phyloP scores from a whole-genome alignment of 2,329 filamentous ascomycete species.

The Torrubiellomyces zombiae region DNA sequence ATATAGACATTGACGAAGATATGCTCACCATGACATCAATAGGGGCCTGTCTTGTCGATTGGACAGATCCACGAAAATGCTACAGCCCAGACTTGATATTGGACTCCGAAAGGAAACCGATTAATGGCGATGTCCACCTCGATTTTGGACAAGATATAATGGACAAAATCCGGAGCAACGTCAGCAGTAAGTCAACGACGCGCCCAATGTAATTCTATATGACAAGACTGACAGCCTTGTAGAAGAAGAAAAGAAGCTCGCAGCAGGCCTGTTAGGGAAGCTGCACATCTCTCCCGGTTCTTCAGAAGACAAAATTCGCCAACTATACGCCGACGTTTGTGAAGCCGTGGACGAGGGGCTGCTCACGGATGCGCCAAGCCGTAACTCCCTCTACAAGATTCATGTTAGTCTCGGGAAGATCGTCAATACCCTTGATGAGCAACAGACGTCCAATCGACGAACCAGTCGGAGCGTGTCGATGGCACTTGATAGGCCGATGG shows the following conservation, averaged over 20 bases:
- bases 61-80: slow-evolving; percentile 83
- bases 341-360: slow-evolving; percentile 47
- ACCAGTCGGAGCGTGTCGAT: slow-evolving; percentile 29
- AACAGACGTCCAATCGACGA: slow-evolving; percentile 18
- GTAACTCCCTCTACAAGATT: slow-evolving; percentile 51
- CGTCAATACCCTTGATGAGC: slow-evolving; percentile 40
- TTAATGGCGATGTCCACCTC: slow-evolving; percentile 66
- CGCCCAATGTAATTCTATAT: slow-evolving; percentile 6
- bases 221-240: slow-evolving; percentile 22
- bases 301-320: slow-evolving; percentile 38
- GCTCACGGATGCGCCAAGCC: slow-evolving; percentile 40
- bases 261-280: slow-evolving; percentile 66
- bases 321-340: slow-evolving; percentile 39
- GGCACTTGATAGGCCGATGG: slow-evolving; percentile 10
- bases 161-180: slow-evolving; percentile 50
- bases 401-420: slow-evolving; percentile 52
- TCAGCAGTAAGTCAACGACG: slow-evolving; percentile 40
- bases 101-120: slow-evolving; percentile 43
- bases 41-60: slow-evolving; percentile 73
- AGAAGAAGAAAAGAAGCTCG: slow-evolving; percentile 76
- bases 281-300: slow-evolving; percentile 59
- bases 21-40: slow-evolving; percentile 68
- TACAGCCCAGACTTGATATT: slow-evolving; percentile 32
- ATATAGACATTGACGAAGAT: slow-evolving; percentile 56
- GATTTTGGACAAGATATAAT: slow-evolving; percentile 63